These are phyloP conservation scores for Fusarium phyllophilum DNA, from an alignment of 2,329 filamentous ascomycete genomes.

Conservation along the genomic window DNA sequence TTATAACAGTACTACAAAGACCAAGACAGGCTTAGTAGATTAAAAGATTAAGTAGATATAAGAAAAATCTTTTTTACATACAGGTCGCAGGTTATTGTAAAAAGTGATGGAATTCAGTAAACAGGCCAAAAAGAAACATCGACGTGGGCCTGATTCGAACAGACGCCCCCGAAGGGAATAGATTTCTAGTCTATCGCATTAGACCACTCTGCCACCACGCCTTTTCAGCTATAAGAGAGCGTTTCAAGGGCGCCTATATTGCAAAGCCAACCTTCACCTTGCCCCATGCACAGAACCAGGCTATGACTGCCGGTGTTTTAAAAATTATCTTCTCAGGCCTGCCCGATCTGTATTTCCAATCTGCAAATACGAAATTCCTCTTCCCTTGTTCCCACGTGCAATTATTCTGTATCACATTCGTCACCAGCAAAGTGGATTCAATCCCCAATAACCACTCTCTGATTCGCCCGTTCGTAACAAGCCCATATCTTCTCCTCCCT, in stretches of 20 bases:
- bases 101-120: fast-evolving
- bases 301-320: neutral
- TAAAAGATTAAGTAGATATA: fast-evolving
- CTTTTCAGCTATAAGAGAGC: fast-evolving
- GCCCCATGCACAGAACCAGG: fast-evolving
- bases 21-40: fast-evolving
- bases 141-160: slow-evolving; percentile 31
- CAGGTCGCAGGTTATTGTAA: fast-evolving
- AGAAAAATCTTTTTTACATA: too few relatives aligned
- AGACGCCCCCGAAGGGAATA: slow-evolving; percentile 32
- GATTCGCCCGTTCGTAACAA: neutral
- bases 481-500: neutral
- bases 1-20: fast-evolving
- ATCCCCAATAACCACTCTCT: neutral
- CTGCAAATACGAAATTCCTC: neutral
- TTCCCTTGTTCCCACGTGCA: neutral
- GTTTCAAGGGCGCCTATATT: fast-evolving
- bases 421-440: neutral
- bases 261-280: fast-evolving
- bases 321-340: neutral
- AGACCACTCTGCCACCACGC: slow-evolving; percentile 32
- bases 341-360: neutral
- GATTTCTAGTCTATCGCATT: slow-evolving; percentile 34
- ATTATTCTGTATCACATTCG: neutral
- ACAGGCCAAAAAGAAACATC: neutral